Evolutionary conservation across 306 rosid genomes (phyloP), one percentile per base, ranked within the genome.

Genomic region (Rosa persica): DNA sequence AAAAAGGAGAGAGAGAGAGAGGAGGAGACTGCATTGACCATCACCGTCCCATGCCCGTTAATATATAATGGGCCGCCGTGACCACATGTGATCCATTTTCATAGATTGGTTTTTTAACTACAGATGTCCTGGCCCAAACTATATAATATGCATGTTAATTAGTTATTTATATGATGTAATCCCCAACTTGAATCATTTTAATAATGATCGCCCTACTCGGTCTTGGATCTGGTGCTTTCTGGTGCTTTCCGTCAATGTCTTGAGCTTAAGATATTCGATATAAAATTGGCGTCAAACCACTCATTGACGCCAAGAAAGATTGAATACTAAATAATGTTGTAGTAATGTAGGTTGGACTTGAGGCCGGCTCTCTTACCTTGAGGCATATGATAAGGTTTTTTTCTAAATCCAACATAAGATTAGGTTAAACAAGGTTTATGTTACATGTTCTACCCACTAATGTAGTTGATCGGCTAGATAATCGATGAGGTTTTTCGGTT

Each of bases 151-250:
- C 55, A 48, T 36, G 4, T 7, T 19, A 67, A 10, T 30, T 73
- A n/a, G 22, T 7, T 52, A 51, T 19, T 58, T 13, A n/a, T 38
- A 38, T 39, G 52, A 74, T 15, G 17, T 57, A 42, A 74, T 8
- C 55, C 34, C 48, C 42, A 43, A 15, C 40, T 57, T 23, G 42
- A 65, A 57, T 47, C 13, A 1, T 47, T 44, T 48, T 16, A 62
- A 30, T 48, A 30, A 48, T 49, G 60, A 72, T 1, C 76, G 7
- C 47, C 17, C 44, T 27, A 44, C 71, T 30, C 44, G 70, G 60
- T 27, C 70, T 75, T 75, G 79, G 79, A 75, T 75, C 79, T 46
- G 47, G 71, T 44, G 70, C 76, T 74, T 58, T 58, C 25, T 23
- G 25, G 68, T 42, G 55, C 69, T 75, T 75, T 60, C 44, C 49